Percentiles rank a stretch among this genome's conserved stretches.
These are phyloP conservation scores for Alternaria triticimaculans DNA, from an alignment of 2,329 filamentous ascomycete species.

Conservation along the genomic window DNA sequence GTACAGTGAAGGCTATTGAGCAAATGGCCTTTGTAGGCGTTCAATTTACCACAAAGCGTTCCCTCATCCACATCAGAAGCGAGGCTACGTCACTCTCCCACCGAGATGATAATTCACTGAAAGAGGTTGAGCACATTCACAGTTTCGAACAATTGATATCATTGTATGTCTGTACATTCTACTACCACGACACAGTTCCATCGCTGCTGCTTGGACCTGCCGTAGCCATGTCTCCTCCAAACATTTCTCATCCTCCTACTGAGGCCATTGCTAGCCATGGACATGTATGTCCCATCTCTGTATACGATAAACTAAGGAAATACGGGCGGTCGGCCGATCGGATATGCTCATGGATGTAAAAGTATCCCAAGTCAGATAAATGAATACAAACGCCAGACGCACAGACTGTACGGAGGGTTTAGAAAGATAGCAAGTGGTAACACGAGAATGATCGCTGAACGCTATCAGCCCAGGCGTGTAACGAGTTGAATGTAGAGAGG, in stretches of 20 bases:
- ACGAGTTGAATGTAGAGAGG: constrained; percentile 17
- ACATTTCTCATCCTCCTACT: constrained; percentile 12
- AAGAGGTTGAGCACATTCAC: neutral
- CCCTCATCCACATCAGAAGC: neutral
- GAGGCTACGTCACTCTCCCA: neutral
- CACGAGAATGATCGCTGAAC: constrained; percentile 40
- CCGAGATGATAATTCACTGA: neutral
- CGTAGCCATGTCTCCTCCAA: constrained; percentile 17
- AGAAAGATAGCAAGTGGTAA: constrained; percentile 19
- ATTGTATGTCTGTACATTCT: constrained; percentile 26
- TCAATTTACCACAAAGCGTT: neutral
- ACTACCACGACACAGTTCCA: constrained; percentile 8
- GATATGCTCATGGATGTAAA: constrained; percentile 12
- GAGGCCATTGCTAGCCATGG: constrained; percentile 16
- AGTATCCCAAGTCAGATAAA: neutral
- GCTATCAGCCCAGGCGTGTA: constrained; percentile 37
- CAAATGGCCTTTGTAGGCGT: neutral
- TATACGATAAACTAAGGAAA: constrained; percentile 17
- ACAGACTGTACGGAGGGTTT: neutral
- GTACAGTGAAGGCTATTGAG: neutral
- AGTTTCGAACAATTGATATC: constrained; percentile 13
- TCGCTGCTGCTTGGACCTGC: constrained; percentile 28
- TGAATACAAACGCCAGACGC: constrained; percentile 9
- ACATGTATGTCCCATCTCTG: constrained; percentile 11
- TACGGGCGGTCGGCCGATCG: constrained; percentile 10